Base-by-base conservation (phyloP, 345 rosid species). In the Populus euphratica region DNA sequence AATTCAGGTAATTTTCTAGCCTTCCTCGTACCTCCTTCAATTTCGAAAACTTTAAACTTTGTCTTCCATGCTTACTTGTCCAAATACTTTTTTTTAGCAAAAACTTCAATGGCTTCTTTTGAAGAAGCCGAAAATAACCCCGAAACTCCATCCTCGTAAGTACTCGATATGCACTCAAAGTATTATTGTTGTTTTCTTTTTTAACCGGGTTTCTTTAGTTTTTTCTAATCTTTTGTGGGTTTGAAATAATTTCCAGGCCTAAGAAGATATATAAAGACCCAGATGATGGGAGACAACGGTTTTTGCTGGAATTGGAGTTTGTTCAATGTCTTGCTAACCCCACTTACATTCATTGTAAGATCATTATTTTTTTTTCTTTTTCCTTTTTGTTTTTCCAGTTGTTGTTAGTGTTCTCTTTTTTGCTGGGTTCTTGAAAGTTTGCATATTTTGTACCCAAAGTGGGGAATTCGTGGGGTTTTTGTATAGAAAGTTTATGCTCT, bases 281-380 rank as follows among this genome's bases (percentile, higher is more conserved):
- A 0, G 98, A 94, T 76, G 99, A 86, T 83, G 98, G 99, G 38
- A 85, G 89, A 35, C 98, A 91, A 64, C 86, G 98, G 39, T 91
- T 94, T 85, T 85, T 94, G 74, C 90, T 96, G 23, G 99, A 96
- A 71, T 84, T 96, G 79, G 99, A 96, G 75, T 96, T 96, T 79
- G 82, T 94, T 61, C 99, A 96, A 27, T 96, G 98, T 81, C 94
- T 96, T 31, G 98, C 97, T 21, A 96, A 96, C 79, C 99, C 99
- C 52, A 96, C 98, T 70, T 96, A 96, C 77, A 96, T 96, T 76
- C 98, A 92, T 77, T 90, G 99, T 94, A 83, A 70, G 91, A 82
- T 73, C n/a, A 21, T 68, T 0, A 56, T 76, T 25, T 18, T 9
- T 25, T 2, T 44, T 0, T 13, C 25, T 44, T 44, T 0, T 44